These are phyloP conservation scores for Fusarium sp. DNA, from an alignment of 2,329 filamentous ascomycete species.

Conservation along the genomic window DNA sequence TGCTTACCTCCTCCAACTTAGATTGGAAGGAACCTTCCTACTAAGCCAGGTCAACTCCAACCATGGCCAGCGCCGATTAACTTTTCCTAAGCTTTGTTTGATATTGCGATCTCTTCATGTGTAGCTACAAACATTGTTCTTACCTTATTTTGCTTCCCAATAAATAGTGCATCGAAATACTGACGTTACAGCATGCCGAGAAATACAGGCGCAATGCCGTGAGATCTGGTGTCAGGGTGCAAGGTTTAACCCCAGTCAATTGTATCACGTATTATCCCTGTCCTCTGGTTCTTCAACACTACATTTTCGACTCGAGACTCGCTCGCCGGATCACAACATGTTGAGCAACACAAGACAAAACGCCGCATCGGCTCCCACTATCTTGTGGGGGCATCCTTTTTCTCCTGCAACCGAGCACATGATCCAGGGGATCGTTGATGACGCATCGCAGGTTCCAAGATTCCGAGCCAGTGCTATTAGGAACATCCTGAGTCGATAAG, in stretches of 20 bases:
- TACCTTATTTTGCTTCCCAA: neutral
- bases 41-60: neutral
- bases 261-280: slow-evolving; percentile 26
- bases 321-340: slow-evolving; percentile 25
- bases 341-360: slow-evolving; percentile 32
- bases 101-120: neutral
- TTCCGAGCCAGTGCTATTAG: slow-evolving; percentile 5
- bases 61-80: neutral
- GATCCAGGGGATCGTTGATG: slow-evolving; percentile 22
- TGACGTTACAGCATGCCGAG: slow-evolving; percentile 28
- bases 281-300: slow-evolving; percentile 12
- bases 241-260: slow-evolving; percentile 32
- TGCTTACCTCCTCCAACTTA: neutral
- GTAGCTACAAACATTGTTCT: neutral
- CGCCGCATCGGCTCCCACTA: slow-evolving; percentile 38
- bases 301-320: slow-evolving; percentile 18
- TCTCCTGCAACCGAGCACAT: slow-evolving; percentile 2
- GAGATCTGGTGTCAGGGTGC: slow-evolving; percentile 41
- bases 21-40: neutral
- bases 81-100: neutral
- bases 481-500: neutral
- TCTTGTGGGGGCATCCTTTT: slow-evolving; percentile 11
- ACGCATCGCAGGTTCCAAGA: slow-evolving; percentile 10
- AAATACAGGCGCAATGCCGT: slow-evolving; percentile 38
- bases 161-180: slow-evolving; percentile 4